Base-by-base conservation (phyloP, 2,329 filamentous ascomycete genomes). In the Fusarium sp. region DNA sequence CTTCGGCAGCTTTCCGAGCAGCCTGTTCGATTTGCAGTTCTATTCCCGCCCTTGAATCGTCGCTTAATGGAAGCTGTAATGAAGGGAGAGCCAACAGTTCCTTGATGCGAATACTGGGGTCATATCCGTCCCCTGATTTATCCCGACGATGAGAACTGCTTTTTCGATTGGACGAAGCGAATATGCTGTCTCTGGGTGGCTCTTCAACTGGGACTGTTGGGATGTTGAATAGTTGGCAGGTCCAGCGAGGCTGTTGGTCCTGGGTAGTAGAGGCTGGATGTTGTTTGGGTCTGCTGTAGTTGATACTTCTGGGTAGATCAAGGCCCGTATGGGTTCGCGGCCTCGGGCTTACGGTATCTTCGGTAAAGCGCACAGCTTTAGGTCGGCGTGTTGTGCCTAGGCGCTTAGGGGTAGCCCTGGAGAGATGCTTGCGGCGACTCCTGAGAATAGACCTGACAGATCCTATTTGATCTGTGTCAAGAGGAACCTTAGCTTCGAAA, bases 331-430 rank as follows among this genome's bases (percentile, higher is more conserved):
- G 77, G 4, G 70, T 74, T 42, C 75, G 72, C 41, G 65, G 74
- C 44, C 56, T 75, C 18, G 76, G 76, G 30, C 69, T 74, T 5
- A 70, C 41, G 3, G 74, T 78, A 19, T 59, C 68, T 14, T 78
- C 76, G 9, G 68, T 73, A 55, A 79, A 79, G 18, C 77, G 76
- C 19, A 79, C 77, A 39, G 58, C 54, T 58, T 76, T 78, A 25
- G 75, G 75, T 25, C 70, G 60, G 21, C 71, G 70, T 19, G 48
- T 65, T 62, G 70, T 69, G 21, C 65, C 61, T 31, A 76, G 68
- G 28, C 77, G 70, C 55, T 77, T 77, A 6, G 77, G 76, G 4
- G 69, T 67, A 14, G 30, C 26, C 49, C 37, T 65, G 3, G 60
- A 64, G 13, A 56, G 43, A 14, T 68, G 59, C 30, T 67, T 74